Conservation (phyloP, 768 basidiomycete species). For the Leucocoprinus birnbaumii region DNA sequence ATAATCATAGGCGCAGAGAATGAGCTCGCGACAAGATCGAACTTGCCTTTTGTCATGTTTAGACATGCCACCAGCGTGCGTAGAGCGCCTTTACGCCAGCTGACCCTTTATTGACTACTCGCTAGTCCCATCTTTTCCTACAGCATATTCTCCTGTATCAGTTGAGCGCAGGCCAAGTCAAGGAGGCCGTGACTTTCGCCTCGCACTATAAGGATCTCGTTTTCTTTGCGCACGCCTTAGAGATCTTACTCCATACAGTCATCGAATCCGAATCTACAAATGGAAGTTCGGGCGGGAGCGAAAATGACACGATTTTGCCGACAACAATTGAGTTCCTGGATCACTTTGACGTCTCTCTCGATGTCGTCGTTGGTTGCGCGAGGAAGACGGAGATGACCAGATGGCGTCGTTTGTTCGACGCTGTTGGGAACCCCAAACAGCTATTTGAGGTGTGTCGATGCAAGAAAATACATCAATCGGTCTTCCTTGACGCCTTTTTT, state of each 20-base stretch:
- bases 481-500: neutral
- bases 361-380: slow-evolving; percentile 94
- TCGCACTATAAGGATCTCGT: slow-evolving; percentile 84
- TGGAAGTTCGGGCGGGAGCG: slow-evolving; percentile 28
- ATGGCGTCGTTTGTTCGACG: slow-evolving; percentile 86
- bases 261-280: slow-evolving; percentile 75
- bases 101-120: slow-evolving; percentile 5
- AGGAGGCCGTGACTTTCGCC: slow-evolving; percentile 84
- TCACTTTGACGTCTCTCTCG: slow-evolving; percentile 86
- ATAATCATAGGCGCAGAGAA: slow-evolving; percentile 96
- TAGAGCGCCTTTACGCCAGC: slow-evolving; percentile 8
- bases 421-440: slow-evolving; percentile 86
- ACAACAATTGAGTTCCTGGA: slow-evolving; percentile 88
- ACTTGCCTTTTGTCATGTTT: slow-evolving; percentile 88
- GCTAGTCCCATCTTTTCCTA: slow-evolving; percentile 88
- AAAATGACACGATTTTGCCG: slow-evolving; percentile 47
- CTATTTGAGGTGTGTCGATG: slow-evolving; percentile 75
- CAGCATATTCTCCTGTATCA: slow-evolving; percentile 89
- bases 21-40: slow-evolving; percentile 72
- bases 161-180: slow-evolving; percentile 57
- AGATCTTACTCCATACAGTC: slow-evolving; percentile 91
- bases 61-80: slow-evolving; percentile 86
- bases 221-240: slow-evolving; percentile 91
- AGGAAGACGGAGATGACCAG: slow-evolving; percentile 92
- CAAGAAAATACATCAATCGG: neutral